phyloP scores from a whole-genome alignment of 495 filamentous ascomycete genomes.

The Chaetomium tenue region DNA sequence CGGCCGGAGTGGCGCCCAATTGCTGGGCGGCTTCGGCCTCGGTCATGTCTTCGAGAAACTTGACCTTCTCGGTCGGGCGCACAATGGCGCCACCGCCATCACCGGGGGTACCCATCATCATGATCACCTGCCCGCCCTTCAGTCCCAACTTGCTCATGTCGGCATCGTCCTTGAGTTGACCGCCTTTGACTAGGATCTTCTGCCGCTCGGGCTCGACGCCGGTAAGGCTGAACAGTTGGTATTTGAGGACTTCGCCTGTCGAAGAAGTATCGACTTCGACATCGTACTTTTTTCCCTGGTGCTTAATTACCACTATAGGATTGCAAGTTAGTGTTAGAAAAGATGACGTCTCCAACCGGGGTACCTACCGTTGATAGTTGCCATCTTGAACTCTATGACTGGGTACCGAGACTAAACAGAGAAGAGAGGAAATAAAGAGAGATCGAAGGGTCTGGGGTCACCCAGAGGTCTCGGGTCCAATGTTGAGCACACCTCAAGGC shows the following conservation, averaged over 20 bases:
- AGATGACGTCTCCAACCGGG: not conserved
- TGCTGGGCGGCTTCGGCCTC: slow-evolving; percentile 84
- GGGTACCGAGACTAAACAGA: not conserved
- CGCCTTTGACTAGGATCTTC: slow-evolving; percentile 91
- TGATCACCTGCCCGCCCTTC: slow-evolving; percentile 82
- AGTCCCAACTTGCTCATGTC: slow-evolving; percentile 77
- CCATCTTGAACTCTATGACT: slow-evolving; percentile 24
- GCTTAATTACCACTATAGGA: slow-evolving; percentile 79
- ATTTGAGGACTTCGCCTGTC: slow-evolving; percentile 90
- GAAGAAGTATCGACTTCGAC: slow-evolving; percentile 84
- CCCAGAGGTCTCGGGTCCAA: not conserved
- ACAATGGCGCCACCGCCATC: slow-evolving; percentile 59
- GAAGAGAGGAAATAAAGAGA: not conserved
- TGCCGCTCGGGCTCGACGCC: slow-evolving; percentile 95
- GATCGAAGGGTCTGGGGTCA: not conserved
- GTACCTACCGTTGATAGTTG: slow-evolving; percentile 32
- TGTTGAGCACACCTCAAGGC: slow-evolving; percentile 8
- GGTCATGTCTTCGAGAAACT: slow-evolving; percentile 96
- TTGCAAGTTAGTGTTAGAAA: slow-evolving; percentile 19
- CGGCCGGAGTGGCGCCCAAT: slow-evolving; percentile 82
- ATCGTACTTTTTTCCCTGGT: slow-evolving; percentile 89
- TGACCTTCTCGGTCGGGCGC: slow-evolving; percentile 76
- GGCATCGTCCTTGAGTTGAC: slow-evolving; percentile 92
- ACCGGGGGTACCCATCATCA: slow-evolving; percentile 95
- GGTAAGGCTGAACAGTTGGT: slow-evolving; percentile 89